Base-by-base conservation (phyloP, 202 grass and related monocot species). In the Alloteropsis angusta region DNA sequence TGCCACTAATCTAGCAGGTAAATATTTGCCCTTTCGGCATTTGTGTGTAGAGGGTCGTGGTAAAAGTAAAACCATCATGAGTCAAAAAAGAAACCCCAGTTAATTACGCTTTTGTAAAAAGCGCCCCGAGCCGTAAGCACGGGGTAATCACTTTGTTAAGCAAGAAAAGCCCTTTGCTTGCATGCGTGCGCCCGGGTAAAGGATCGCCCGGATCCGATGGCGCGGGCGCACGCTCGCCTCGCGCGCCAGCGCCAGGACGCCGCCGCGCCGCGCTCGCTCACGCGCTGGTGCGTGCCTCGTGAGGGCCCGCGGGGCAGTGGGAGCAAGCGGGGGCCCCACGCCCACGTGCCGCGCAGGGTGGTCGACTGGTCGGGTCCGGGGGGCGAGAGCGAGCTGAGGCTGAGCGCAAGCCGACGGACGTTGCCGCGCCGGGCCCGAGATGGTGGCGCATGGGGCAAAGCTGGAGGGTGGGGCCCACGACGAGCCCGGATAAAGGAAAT, bases 171-270 rank as follows among this genome's bases (percentile, higher is more conserved):
- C 22, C 34, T 12, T 38, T 47, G 25, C 71, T 43, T 9, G 57
- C 34, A 32, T 0, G 58, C 46, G 68, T 15, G 68, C 68, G 70
- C 19, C 49, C 49, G 49, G 60, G n/a, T 6, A 23, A 32, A 42
- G 60, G 60, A 78, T 66, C 39, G 21, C 60, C n/a, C n/a, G 61
- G 49, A 82, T 82, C 69, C 80, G 43, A 74, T 74, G 69, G 26
- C 36, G 36, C 35, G 19, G 5, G 18, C 46, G 57, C 21, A 7
- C 57, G 23, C 57, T 14, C 59, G 15, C 30, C 16, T 22, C 50
- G 50, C 49, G 5, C 49, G 21, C 52, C 28, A 30, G 43, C 2
- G 35, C 35, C 43, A 45, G 11, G 43, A 14, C 43, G 35, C n/a
- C n/a, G n/a, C n/a, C n/a, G n/a, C n/a, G n/a, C n/a, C n/a, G n/a